Evolutionary conservation across 352 stramenopile genomes (phyloP).

Genomic region (Plasmopara viticola): DNA sequence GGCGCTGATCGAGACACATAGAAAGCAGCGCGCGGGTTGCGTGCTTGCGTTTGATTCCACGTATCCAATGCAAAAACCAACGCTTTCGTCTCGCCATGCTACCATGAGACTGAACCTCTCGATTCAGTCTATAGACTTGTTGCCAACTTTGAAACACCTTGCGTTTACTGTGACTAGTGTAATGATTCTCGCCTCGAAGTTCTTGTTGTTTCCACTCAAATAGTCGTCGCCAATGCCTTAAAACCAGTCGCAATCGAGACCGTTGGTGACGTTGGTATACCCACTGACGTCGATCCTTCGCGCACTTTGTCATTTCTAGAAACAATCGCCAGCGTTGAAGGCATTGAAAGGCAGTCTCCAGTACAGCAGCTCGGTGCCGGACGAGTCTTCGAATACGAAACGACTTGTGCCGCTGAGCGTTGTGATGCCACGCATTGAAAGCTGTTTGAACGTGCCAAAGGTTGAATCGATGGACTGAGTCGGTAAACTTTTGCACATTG

Average conservation of each 20-base stretch:
- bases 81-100: background rate
- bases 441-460: constrained; percentile 13
- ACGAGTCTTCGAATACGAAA: constrained; percentile 20
- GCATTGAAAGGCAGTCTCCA: constrained; percentile 36
- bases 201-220: constrained; percentile 8
- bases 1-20: constrained; percentile 7
- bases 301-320: constrained; percentile 20
- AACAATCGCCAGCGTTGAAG: constrained; percentile 40
- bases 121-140: background rate
- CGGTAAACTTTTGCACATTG: constrained; percentile 20
- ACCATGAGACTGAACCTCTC: background rate
- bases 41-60: constrained; percentile 9
- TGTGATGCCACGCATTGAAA: constrained; percentile 9
- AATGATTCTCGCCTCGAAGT: background rate
- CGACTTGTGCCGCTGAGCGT: constrained; percentile 1
- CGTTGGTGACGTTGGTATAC: constrained; percentile 27
- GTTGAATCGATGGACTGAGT: constrained; percentile 12
- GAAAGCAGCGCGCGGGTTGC: constrained; percentile 10
- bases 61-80: constrained; percentile 10
- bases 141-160: constrained; percentile 13
- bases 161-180: background rate
- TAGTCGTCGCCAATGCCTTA: constrained; percentile 23
- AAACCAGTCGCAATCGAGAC: constrained; percentile 7
- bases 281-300: constrained; percentile 29
- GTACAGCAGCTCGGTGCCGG: constrained; percentile 16